These are phyloP conservation scores for Fusarium globosum DNA, from an alignment of 2,329 filamentous ascomycete species.

Conservation along the genomic window DNA sequence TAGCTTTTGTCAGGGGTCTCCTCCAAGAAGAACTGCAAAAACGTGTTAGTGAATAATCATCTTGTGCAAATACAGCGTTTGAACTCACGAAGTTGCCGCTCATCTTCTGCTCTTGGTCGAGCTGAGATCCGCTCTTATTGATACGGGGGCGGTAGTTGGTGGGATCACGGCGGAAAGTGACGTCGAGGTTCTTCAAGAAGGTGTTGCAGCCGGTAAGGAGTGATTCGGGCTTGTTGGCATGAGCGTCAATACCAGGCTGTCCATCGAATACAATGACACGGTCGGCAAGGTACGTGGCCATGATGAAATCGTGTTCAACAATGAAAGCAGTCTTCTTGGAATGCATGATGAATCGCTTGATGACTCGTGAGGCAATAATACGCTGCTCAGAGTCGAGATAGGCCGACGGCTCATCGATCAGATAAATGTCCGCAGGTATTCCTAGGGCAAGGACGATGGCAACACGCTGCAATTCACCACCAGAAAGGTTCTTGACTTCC, in stretches of 20 bases:
- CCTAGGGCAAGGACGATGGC: conserved; percentile 97
- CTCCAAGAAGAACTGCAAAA: conserved; percentile 88
- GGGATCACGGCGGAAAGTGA: conserved; percentile 98
- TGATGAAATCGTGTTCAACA: conserved; percentile 99
- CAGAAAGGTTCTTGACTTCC: conserved; percentile 98
- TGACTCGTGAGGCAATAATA: conserved; percentile 96
- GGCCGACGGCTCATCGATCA: conserved; percentile 97
- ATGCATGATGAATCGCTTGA: conserved; percentile 99
- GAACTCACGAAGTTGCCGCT: conserved; percentile 86
- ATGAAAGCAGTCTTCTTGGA: conserved; percentile 99
- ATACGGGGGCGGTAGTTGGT: conserved; percentile 97
- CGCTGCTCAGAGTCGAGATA: conserved; percentile 99
- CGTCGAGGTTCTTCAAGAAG: conserved; percentile 96
- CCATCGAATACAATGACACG: conserved; percentile 99
- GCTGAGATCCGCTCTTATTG: conserved; percentile 95
- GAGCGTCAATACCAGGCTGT: conserved; percentile 86
- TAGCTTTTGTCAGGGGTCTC: conserved; percentile 69
- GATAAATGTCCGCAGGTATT: conserved; percentile 95
- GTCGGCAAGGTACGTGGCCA: conserved; percentile 82
- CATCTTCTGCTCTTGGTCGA: conserved; percentile 97
- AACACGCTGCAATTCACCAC: conserved; percentile 99
- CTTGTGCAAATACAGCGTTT: not conserved
- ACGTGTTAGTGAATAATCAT: conserved; percentile 23
- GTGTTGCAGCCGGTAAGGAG: conserved; percentile 95
- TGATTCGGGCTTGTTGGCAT: conserved; percentile 90